Evolutionary conservation across 345 rosid species (phyloP).

Genomic region (Eucalyptus erythrocorys): DNA sequence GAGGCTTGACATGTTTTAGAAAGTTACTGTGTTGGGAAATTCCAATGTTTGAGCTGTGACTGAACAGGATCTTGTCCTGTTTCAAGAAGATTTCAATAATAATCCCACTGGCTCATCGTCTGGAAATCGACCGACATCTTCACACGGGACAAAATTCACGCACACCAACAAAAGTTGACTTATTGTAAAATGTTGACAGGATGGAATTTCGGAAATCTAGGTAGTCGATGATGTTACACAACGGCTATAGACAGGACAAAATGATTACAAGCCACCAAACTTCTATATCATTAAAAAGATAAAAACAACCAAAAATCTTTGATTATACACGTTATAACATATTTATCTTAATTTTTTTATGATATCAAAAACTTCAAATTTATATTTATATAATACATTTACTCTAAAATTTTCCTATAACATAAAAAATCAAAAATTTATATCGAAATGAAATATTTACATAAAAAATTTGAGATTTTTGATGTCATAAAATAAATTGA

Average conservation of each 20-base stretch:
- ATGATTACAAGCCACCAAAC: background rate
- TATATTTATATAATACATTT: accelerated
- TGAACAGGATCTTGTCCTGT: background rate
- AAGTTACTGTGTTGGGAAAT: background rate
- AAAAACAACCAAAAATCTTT: too few species aligned
- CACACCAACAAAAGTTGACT: background rate
- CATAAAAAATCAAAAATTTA: too few species aligned
- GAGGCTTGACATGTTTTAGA: background rate
- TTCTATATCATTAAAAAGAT: too few species aligned
- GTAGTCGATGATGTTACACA: background rate
- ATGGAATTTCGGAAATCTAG: background rate
- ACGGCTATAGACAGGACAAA: background rate
- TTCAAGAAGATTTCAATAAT: background rate
- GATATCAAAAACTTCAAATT: accelerated
- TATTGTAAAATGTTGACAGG: background rate
- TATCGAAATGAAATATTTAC: accelerated
- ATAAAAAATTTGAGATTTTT: too few species aligned
- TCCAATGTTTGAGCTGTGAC: background rate
- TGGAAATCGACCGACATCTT: background rate
- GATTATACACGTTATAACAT: accelerated
- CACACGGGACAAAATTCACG: background rate
- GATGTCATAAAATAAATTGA: too few species aligned
- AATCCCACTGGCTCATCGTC: background rate
- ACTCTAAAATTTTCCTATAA: accelerated
- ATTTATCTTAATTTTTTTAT: too few species aligned